Percentiles rank a stretch among this genome's conserved stretches.
phyloP scores from a whole-genome alignment of 2,329 filamentous ascomycete species.

The Trichoderma afroharzianum region DNA sequence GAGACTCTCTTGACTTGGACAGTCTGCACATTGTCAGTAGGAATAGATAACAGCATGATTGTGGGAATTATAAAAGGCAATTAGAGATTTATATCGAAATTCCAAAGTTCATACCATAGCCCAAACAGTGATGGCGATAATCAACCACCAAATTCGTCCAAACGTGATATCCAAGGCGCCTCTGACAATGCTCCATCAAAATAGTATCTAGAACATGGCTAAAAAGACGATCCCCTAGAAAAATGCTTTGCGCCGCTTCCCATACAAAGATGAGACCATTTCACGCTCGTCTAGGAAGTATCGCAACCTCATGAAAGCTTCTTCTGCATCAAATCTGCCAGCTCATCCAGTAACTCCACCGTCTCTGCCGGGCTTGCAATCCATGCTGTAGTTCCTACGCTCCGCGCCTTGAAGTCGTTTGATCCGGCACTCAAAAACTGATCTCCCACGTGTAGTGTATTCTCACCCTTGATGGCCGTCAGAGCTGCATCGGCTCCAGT shows the following conservation, averaged over 20 bases:
- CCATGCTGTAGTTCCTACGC: conserved; percentile 94
- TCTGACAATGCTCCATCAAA: background rate
- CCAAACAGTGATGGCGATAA: background rate
- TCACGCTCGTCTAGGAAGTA: background rate
- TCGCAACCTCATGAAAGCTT: conserved; percentile 23
- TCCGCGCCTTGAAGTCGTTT: conserved; percentile 93
- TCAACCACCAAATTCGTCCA: background rate
- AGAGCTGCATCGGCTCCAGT: conserved; percentile 6
- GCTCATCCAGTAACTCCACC: conserved; percentile 81
- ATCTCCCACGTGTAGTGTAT: conserved; percentile 91
- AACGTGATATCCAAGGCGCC: background rate
- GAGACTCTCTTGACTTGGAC: background rate
- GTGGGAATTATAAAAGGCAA: background rate
- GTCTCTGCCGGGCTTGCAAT: conserved; percentile 92
- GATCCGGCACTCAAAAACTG: conserved; percentile 93
- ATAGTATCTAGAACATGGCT: background rate
- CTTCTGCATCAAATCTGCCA: conserved; percentile 54
- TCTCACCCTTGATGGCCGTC: conserved; percentile 60
- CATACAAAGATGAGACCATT: background rate
- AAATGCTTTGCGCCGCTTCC: background rate
- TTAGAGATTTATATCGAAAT: background rate
- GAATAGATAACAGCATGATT: background rate
- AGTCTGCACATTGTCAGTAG: background rate
- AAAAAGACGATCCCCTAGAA: background rate
- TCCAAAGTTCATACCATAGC: background rate